phyloP scores from a whole-genome alignment of 176 grass and related monocot species.

The Ananas comosus region DNA sequence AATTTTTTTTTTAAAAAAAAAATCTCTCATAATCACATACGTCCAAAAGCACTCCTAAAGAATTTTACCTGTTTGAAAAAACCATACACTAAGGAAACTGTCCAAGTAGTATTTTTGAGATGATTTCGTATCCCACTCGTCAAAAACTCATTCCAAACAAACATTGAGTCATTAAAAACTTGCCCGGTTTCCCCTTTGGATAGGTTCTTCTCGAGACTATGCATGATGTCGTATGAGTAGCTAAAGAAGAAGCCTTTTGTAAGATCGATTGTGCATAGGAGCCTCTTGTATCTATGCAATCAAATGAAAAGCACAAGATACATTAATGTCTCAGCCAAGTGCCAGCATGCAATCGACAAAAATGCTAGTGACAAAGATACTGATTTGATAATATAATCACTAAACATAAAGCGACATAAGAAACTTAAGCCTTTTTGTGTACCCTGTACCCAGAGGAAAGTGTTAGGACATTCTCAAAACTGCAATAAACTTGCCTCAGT shows the following conservation, averaged over 20 bases:
- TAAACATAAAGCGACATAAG: too few relatives aligned
- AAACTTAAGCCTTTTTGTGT: neutral
- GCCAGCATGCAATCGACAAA: neutral
- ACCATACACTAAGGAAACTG: conserved; percentile 77
- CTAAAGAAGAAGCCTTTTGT: conserved; percentile 96
- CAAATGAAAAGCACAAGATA: conserved; percentile 12
- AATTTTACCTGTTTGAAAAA: conserved; percentile 82
- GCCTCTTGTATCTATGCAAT: conserved; percentile 72
- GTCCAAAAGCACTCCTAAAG: too few relatives aligned
- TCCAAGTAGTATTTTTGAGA: conserved; percentile 60
- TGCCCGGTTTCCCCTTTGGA: conserved; percentile 39
- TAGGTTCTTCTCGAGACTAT: conserved; percentile 88
- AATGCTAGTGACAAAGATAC: neutral
- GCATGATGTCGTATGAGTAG: conserved; percentile 81
- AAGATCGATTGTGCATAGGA: conserved; percentile 67
- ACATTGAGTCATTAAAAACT: conserved; percentile 63
- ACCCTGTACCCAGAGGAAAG: neutral
- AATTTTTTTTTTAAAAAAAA: neutral
- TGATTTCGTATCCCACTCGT: conserved; percentile 43
- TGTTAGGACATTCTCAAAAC: neutral
- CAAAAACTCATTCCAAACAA: conserved; percentile 90
- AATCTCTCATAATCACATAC: conserved; percentile 11
- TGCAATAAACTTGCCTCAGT: neutral
- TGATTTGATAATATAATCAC: too few relatives aligned
- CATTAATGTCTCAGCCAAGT: neutral